Percentiles rank a stretch among this genome's conserved stretches.
Evolutionary conservation across 2,329 filamentous ascomycete genomes (phyloP).

Genomic region (Monilinia fructigena): DNA sequence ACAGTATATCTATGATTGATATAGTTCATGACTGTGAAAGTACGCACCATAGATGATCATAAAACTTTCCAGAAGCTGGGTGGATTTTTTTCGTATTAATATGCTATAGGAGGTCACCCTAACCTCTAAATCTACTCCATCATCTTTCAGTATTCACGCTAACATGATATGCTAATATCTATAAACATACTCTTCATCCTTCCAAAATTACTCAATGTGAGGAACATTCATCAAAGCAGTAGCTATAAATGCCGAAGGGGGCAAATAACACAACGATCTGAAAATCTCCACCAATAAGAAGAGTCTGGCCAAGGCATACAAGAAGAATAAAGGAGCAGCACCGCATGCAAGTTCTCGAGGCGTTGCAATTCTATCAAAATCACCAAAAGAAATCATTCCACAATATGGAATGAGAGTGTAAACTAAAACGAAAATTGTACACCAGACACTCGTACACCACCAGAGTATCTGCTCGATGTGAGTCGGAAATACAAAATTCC

Average conservation of each 20-base stretch:
- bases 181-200: neutral
- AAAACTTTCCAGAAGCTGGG: neutral
- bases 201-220: neutral
- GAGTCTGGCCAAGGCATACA: conserved; percentile 19
- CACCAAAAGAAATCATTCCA: conserved; percentile 1
- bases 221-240: conserved; percentile 7
- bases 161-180: neutral
- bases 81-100: neutral
- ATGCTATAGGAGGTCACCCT: neutral
- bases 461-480: conserved; percentile 24
- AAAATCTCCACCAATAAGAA: conserved; percentile 23
- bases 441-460: conserved; percentile 22
- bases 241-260: conserved; percentile 11
- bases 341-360: conserved; percentile 1
- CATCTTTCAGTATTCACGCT: neutral
- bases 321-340: conserved; percentile 10
- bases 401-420: conserved; percentile 15
- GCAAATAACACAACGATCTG: neutral
- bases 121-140: no score
- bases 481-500: conserved; percentile 29
- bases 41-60: neutral
- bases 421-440: conserved; percentile 7
- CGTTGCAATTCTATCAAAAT: conserved; percentile 1
- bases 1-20: neutral
- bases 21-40: no score